Conservation (phyloP, 345 rosid species). For the Camelina neglecta region DNA sequence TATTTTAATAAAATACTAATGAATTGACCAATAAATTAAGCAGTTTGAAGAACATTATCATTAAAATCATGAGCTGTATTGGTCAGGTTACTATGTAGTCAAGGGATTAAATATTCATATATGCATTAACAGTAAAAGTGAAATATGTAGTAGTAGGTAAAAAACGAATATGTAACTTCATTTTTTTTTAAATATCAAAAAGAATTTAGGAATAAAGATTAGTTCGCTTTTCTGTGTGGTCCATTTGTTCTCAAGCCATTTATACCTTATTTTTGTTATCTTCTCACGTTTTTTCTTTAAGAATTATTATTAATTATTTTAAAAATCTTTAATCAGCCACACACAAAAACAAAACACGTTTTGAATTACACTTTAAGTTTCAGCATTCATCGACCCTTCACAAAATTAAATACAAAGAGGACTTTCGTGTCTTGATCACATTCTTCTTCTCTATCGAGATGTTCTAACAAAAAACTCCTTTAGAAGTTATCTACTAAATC, state of each 20-base stretch:
- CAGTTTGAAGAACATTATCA: background rate
- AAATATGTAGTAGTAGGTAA: conserved; percentile 20
- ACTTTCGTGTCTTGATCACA: conserved; percentile 1
- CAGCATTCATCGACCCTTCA: background rate
- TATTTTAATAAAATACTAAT: background rate
- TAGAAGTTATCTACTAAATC: too few species aligned
- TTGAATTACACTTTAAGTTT: background rate
- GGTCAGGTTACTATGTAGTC: background rate
- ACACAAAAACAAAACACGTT: background rate
- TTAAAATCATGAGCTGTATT: background rate
- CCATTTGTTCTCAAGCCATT: conserved; percentile 34
- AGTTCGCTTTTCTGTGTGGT: conserved; percentile 34
- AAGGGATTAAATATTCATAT: background rate
- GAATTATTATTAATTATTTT: background rate
- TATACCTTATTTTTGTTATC: conserved; percentile 32
- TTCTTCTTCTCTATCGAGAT: background rate
- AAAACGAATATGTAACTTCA: conserved; percentile 22
- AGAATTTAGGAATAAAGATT: conserved; percentile 30
- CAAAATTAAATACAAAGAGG: background rate
- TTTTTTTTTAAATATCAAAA: background rate
- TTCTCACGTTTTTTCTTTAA: background rate
- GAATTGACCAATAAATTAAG: background rate
- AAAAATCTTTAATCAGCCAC: background rate
- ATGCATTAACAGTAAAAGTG: background rate
- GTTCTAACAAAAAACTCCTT: too few species aligned